phyloP scores from a whole-genome alignment of 257 asterid species.

The Solanum microdontum region DNA sequence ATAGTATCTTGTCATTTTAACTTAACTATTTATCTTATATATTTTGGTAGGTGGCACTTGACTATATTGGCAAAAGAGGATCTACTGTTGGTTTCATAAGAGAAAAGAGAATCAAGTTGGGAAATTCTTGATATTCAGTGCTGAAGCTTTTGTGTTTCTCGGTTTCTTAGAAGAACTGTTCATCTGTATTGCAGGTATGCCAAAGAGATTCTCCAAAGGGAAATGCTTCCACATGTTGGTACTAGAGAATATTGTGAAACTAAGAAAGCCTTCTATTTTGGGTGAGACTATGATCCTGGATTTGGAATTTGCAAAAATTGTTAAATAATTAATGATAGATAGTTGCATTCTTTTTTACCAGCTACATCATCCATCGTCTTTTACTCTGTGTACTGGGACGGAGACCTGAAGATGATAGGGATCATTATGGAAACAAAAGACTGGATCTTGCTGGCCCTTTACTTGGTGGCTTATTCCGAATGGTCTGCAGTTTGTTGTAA shows the following conservation, averaged over 20 bases:
- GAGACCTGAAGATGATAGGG: slow-evolving; percentile 93
- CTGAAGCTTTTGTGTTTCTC: not conserved
- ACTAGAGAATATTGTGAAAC: slow-evolving; percentile 89
- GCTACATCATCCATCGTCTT: slow-evolving; percentile 90
- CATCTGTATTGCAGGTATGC: slow-evolving; percentile 58
- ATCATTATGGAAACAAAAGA: slow-evolving; percentile 94
- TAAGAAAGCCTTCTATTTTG: slow-evolving; percentile 85
- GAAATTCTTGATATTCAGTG: not conserved
- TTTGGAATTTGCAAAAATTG: not conserved
- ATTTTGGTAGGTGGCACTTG: slow-evolving; percentile 79
- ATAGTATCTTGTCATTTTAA: not conserved
- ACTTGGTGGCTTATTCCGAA: slow-evolving; percentile 92
- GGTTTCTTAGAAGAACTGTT: not conserved
- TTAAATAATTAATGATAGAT: not conserved
- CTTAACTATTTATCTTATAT: not conserved
- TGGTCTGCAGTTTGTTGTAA: slow-evolving; percentile 37
- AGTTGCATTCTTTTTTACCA: slow-evolving; percentile 6
- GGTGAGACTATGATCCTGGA: slow-evolving; percentile 29
- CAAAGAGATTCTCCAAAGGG: slow-evolving; percentile 85
- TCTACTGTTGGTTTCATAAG: slow-evolving; percentile 88
- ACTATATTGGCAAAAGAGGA: slow-evolving; percentile 96
- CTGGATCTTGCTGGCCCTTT: slow-evolving; percentile 98
- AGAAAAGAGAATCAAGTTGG: slow-evolving; percentile 93
- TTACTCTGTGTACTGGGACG: slow-evolving; percentile 87
- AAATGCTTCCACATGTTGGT: slow-evolving; percentile 99